Evolutionary conservation across 148 eudicot species (phyloP).

Genomic region (Spergularia marina): DNA sequence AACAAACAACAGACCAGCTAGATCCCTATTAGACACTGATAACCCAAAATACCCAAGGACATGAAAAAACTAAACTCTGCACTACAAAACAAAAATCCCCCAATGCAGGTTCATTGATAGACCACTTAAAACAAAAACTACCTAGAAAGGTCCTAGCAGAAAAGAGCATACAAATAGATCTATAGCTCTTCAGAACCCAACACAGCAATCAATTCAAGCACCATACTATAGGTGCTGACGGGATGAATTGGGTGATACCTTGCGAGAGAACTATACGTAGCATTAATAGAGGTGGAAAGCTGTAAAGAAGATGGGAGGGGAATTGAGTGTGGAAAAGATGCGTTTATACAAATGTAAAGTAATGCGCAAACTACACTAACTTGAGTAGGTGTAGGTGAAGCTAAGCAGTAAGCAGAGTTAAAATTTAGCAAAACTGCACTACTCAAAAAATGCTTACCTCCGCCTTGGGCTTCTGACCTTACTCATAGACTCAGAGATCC

Average conservation of each 20-base stretch:
- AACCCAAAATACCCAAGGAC: background rate
- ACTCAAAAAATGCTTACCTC: constrained; percentile 38
- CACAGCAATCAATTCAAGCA: no score
- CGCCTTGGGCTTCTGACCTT: constrained; percentile 65
- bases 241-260: no score
- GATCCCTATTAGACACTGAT: background rate
- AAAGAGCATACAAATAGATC: no score
- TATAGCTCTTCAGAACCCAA: no score
- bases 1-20: background rate
- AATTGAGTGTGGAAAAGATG: no score
- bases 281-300: no score
- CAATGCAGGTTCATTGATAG: background rate
- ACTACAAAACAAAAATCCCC: background rate
- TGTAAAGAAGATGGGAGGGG: no score
- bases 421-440: background rate
- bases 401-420: background rate
- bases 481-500: constrained; percentile 42
- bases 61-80: background rate
- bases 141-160: no score
- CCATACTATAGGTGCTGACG: no score
- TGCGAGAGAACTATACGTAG: no score
- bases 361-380: background rate
- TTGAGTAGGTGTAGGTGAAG: background rate
- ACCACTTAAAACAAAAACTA: no score
- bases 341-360: no score